These are phyloP conservation scores for Parsonsia alboflavescens DNA, from an alignment of 257 asterid genomes.

Conservation along the genomic window DNA sequence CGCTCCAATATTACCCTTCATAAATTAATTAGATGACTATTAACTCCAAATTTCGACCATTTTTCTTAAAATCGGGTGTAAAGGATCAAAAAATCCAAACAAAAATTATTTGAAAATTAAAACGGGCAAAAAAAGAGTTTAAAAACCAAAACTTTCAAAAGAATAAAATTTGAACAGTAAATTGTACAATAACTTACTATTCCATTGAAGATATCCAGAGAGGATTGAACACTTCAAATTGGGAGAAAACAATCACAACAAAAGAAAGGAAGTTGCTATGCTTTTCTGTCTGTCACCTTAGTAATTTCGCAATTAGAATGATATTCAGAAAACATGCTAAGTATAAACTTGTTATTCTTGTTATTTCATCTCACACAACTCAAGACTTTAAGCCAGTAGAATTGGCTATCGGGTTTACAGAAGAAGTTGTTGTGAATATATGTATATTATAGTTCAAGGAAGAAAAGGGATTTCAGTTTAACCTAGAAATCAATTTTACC, in stretches of 20 bases:
- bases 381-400: not conserved
- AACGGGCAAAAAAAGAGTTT: no score
- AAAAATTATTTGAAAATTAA: no score
- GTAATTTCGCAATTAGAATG: not conserved
- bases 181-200: no score
- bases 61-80: no score
- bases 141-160: no score
- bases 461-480: not conserved
- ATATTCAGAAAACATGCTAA: not conserved
- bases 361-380: not conserved
- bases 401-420: not conserved
- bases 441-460: not conserved
- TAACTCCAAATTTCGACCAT: no score
- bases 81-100: no score
- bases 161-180: no score
- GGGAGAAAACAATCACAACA: not conserved
- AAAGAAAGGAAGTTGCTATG: not conserved
- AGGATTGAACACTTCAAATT: not conserved
- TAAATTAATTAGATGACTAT: no score
- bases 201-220: not conserved
- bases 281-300: not conserved
- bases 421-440: not conserved
- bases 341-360: not conserved
- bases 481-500: constrained; percentile 63
- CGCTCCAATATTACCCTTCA: no score